Evolutionary conservation across 441 rosid species (phyloP), one percentile per base, ranked within the genome.

Genomic region (Corymbia citriodora): DNA sequence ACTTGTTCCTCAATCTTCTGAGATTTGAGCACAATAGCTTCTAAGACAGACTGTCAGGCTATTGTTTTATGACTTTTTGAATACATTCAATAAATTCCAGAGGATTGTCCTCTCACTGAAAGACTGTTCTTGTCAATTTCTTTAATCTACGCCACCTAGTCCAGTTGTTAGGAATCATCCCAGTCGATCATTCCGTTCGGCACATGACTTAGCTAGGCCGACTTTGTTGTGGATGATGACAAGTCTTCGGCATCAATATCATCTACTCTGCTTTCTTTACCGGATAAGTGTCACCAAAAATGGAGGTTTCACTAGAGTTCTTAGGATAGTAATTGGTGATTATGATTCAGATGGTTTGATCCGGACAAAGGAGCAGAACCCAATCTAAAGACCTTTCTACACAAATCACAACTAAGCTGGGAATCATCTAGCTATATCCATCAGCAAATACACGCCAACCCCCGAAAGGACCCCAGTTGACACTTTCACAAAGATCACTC

Each of bases 261-360:
- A 1, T 55, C 61, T 55, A 25, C 61, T 21, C 61, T 55, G 5
- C 61, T 55, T 55, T 21, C 61, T 21, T 55, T 21, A 55, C 27
- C 8, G 0, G 27, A 55, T 55, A 9, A 21, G 27, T 55, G 61
- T 55, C 11, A 1, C 11, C 0, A 55, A 55, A 19, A 9, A 55
- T 55, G 61, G 11, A 10, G 0, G 61, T 55, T 55, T 27, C 63
- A 23, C 63, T 57, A 23, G 63, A 23, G 63, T 23, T 57, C 29
- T 57, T 57, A 4, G 29, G 63, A 57, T 57, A 57, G 29, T 57
- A 57, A 57, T 23, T 23, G 63, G 23, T 57, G 13, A 57, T 57
- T 57, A 23, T 57, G 63, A 27, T 57, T 57, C 29, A 23, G 29
- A 57, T 23, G 4, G 63, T 57, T 57, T 57, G 63, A 57, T 23